These are phyloP conservation scores for Stentor coeruleus DNA, from an alignment of 73 alveolate genomes.

Conservation along the genomic window DNA sequence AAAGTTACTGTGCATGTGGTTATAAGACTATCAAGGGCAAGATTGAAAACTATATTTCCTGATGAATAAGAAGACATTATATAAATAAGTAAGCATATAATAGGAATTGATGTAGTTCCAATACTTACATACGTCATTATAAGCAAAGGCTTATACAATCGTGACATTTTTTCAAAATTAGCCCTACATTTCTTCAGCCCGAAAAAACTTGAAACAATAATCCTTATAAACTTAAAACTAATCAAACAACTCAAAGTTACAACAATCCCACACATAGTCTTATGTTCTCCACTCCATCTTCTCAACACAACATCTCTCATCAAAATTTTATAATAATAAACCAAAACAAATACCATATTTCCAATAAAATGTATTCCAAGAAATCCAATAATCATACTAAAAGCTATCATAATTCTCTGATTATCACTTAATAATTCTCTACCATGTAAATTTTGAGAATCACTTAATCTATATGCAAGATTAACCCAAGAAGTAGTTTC, in stretches of 20 bases:
- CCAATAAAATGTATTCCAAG: not conserved
- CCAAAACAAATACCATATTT: not conserved
- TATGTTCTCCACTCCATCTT: not conserved
- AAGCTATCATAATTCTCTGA: not conserved
- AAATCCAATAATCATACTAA: not conserved
- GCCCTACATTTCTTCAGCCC: not conserved
- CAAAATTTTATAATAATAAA: not conserved
- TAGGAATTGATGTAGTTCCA: not conserved
- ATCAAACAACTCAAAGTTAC: not conserved
- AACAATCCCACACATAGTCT: not conserved
- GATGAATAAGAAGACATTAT: not conserved
- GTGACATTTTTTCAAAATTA: not conserved
- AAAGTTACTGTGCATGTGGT: not conserved
- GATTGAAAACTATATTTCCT: not conserved
- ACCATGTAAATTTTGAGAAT: not conserved
- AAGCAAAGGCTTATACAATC: not conserved
- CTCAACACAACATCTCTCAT: not conserved
- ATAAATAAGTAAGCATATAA: not conserved
- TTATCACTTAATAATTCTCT: not conserved
- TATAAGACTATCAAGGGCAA: not conserved
- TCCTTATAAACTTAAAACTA: not conserved
- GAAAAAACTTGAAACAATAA: not conserved
- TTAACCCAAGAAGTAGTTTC: constrained; percentile 16
- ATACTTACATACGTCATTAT: constrained; percentile 14
- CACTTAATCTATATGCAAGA: not conserved